Evolutionary conservation across 352 stramenopile genomes (phyloP).

Genomic region (Globisporangium irregulare): DNA sequence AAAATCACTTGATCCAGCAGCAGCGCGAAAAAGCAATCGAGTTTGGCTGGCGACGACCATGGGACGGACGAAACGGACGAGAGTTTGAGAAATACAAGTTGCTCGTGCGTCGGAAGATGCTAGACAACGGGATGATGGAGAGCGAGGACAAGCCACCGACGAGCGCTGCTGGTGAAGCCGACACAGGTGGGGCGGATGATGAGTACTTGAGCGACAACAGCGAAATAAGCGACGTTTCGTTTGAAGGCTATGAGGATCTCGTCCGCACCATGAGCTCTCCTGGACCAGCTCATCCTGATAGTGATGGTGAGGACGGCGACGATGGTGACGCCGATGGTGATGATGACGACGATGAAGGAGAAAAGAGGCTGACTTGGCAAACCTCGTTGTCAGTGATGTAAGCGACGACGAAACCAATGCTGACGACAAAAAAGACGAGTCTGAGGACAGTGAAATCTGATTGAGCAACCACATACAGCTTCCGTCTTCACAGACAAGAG

Average conservation of each 20-base stretch:
- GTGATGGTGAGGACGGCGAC: neutral
- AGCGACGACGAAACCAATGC: constrained; percentile 34
- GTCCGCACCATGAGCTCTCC: constrained; percentile 24
- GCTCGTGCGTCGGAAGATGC: constrained; percentile 38
- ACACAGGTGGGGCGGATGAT: constrained; percentile 9
- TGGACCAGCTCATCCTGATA: neutral
- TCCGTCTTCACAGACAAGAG: neutral
- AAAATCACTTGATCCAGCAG: constrained; percentile 50
- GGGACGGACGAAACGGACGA: constrained; percentile 54
- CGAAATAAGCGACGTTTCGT: constrained; percentile 71
- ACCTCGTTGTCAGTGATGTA: constrained; percentile 51
- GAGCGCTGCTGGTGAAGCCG: constrained; percentile 1
- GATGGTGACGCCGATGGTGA: constrained; percentile 21
- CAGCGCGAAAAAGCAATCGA: constrained; percentile 61
- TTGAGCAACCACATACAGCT: neutral
- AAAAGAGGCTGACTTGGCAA: constrained; percentile 28
- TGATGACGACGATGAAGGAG: constrained; percentile 16
- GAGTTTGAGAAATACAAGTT: constrained; percentile 66
- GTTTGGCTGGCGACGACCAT: constrained; percentile 55
- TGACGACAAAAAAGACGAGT: constrained; percentile 31
- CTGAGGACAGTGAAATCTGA: constrained; percentile 65
- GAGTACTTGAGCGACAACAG: constrained; percentile 51
- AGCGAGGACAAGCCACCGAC: constrained; percentile 10
- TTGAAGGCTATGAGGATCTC: constrained; percentile 62
- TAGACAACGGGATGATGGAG: constrained; percentile 28